Percentiles rank a stretch among this genome's conserved stretches.
phyloP scores from a whole-genome alignment of 2,329 filamentous ascomycete species.

The Calonectria honghensis region DNA sequence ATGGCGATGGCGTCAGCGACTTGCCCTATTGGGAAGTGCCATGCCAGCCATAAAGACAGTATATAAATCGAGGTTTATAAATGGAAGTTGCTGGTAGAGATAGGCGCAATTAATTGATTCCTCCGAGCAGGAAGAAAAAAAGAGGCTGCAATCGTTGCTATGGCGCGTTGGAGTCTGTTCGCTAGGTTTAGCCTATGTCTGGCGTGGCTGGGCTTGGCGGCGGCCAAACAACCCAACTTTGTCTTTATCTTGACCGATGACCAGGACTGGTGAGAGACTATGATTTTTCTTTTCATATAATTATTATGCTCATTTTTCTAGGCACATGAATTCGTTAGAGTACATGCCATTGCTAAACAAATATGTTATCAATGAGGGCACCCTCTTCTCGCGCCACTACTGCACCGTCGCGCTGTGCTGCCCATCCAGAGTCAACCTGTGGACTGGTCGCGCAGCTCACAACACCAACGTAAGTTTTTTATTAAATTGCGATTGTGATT shows the following conservation, averaged over 20 bases:
- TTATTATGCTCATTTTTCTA: constrained; percentile 25
- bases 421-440: constrained; percentile 77
- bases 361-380: constrained; percentile 74
- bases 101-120: constrained; percentile 12
- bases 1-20: constrained; percentile 46
- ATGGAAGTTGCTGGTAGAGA: neutral
- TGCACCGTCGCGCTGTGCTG: constrained; percentile 79
- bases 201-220: constrained; percentile 3
- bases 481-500: neutral
- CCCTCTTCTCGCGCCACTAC: constrained; percentile 76
- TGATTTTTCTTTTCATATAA: neutral
- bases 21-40: constrained; percentile 28
- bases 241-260: constrained; percentile 80
- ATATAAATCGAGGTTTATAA: constrained; percentile 1
- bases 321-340: constrained; percentile 74
- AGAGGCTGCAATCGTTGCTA: neutral
- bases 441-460: constrained; percentile 79
- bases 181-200: constrained; percentile 7
- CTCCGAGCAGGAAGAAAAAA: neutral
- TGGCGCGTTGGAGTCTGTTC: constrained; percentile 6
- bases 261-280: constrained; percentile 66
- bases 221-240: constrained; percentile 68
- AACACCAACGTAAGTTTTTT: constrained; percentile 76
- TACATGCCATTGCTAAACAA: constrained; percentile 75
- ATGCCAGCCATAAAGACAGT: neutral